Conservation (phyloP, 2,329 filamentous ascomycete species). For the Akanthomyces dipterigenus region DNA sequence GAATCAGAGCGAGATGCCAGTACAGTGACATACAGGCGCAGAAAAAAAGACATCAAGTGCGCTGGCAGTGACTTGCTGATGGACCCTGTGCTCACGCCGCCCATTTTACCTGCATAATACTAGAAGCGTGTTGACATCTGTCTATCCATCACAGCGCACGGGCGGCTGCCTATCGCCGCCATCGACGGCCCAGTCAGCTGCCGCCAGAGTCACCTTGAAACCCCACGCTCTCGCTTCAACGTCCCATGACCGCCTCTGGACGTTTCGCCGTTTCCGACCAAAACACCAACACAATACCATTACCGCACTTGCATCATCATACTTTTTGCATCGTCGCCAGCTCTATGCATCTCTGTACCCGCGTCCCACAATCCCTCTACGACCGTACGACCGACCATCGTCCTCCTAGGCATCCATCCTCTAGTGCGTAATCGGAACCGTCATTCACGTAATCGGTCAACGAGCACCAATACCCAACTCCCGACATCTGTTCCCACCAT, state of each 20-base stretch:
- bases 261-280: background rate
- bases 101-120: too few relatives aligned
- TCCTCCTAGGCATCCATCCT: background rate
- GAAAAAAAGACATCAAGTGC: too few relatives aligned
- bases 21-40: too few relatives aligned
- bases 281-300: background rate
- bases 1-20: too few relatives aligned
- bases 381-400: background rate
- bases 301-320: background rate
- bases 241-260: background rate
- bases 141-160: background rate
- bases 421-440: background rate
- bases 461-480: background rate
- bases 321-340: background rate
- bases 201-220: background rate
- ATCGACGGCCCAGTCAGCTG: background rate
- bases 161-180: background rate
- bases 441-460: background rate
- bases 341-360: background rate
- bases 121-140: too few relatives aligned
- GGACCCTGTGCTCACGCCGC: background rate
- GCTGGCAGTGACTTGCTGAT: background rate
- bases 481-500: background rate
- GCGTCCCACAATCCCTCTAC: background rate
- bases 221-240: background rate